Base-by-base conservation (phyloP, 73 alveolate genomes). In the Tetrahymena malaccensis region DNA sequence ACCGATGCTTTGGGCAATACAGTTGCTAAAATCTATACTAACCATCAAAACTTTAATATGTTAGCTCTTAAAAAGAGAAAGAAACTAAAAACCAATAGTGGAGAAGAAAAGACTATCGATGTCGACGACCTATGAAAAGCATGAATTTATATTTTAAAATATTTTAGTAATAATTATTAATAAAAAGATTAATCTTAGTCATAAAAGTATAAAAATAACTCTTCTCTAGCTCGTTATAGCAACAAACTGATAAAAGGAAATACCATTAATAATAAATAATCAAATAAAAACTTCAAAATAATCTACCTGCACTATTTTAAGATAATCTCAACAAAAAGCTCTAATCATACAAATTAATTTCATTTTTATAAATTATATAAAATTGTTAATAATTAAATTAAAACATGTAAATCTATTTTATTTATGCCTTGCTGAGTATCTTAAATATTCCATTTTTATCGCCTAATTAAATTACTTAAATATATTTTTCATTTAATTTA, bases 1-100 rank as follows among this genome's bases (percentile, higher is more conserved):
- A 95, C 98, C 33, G 97, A 97, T 58, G 98, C 94, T 35, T 56
- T 98, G 56, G 98, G 98, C 55, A 98, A 97, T 35, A 97, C 94
- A 85, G 96, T 97, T 84, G 99, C 98, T 38, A 97, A 95, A 93
- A 98, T 98, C 50, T 97, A 94, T 95, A 96, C 97, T 38, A 96
- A 98, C 58, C 95, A 97, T 85, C 94, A 98, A 94, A 98, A 98
- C 58, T 85, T 98, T 34, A 97, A 96, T 55, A 96, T 97, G 34
- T n/a, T 98, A 35, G 98, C 97, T 34, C 96, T 97, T 33, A 97
- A 96, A 85, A 96, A 96, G 95, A 96, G 97, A 96, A 96, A 96
- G 58, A 94, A 96, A 89, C 94, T 93, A 19, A 94, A 94, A 85
- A 58, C 34, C 0, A 70, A 70, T 40, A 31, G 37, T 17, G 89